Evolutionary conservation across 345 rosid species (phyloP).

Genomic region (Euphorbia pulcherrima): DNA sequence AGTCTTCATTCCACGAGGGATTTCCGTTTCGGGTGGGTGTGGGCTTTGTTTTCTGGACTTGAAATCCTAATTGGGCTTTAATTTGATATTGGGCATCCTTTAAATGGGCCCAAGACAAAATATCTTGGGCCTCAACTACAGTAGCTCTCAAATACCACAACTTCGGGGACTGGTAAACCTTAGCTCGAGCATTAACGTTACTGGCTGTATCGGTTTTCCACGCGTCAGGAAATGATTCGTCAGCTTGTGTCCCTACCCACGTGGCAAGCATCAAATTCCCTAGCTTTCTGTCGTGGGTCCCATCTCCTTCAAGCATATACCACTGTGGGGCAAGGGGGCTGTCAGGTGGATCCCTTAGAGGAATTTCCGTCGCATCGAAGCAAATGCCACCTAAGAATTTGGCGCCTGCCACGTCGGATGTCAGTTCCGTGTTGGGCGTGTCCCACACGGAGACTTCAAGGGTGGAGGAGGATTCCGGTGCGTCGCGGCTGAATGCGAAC

Average conservation of each 20-base stretch:
- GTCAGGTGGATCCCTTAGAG: conserved; percentile 86
- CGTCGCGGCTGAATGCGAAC: conserved; percentile 73
- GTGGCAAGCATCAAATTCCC: conserved; percentile 80
- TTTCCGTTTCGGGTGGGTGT: conserved; percentile 52
- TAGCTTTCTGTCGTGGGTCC: conserved; percentile 70
- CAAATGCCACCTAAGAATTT: conserved; percentile 74
- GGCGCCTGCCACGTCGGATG: conserved; percentile 27
- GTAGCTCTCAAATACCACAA: conserved; percentile 82
- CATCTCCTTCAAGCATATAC: conserved; percentile 82
- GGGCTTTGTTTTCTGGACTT: conserved; percentile 62
- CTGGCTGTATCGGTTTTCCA: conserved; percentile 83
- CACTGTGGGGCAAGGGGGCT: conserved; percentile 94
- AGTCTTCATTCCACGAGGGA: conserved; percentile 83
- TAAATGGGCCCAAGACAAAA: conserved; percentile 37
- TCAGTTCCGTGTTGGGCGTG: conserved; percentile 22
- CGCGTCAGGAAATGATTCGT: conserved; percentile 84
- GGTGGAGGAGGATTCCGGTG: conserved; percentile 57
- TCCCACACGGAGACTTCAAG: conserved; percentile 74
- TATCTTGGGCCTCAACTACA: conserved; percentile 70
- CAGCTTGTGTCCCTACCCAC: conserved; percentile 95
- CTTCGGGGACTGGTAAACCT: conserved; percentile 75
- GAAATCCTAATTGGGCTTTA: conserved; percentile 73
- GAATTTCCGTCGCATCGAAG: conserved; percentile 76
- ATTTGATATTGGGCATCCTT: conserved; percentile 56
- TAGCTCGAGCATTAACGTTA: conserved; percentile 58